Conservation (phyloP, 2,329 filamentous ascomycete species). For the Nigrospora oryzae region DNA sequence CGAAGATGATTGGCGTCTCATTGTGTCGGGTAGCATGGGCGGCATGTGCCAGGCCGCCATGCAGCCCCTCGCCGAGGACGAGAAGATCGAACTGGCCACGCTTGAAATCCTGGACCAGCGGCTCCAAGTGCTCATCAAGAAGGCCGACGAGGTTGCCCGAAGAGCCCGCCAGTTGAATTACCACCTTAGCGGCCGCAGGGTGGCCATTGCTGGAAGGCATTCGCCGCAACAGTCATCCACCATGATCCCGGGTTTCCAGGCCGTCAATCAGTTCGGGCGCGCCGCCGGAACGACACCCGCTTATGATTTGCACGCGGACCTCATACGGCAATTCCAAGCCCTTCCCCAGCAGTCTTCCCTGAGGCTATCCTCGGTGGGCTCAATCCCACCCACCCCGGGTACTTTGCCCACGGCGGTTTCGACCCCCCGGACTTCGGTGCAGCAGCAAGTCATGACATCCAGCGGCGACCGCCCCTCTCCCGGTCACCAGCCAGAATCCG, state of each 20-base stretch:
- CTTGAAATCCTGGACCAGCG: conserved; percentile 78
- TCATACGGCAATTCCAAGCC: conserved; percentile 44
- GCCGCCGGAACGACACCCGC: conserved; percentile 19
- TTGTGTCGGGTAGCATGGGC: conserved; percentile 74
- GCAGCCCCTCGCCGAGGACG: conserved; percentile 76
- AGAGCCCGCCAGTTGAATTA: conserved; percentile 71
- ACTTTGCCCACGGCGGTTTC: conserved; percentile 13
- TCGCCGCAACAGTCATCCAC: conserved; percentile 25
- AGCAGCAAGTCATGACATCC: conserved; percentile 14
- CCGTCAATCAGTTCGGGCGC: conserved; percentile 19
- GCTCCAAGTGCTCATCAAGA: conserved; percentile 66
- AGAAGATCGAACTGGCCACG: conserved; percentile 75
- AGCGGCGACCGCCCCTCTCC: conserved; percentile 18
- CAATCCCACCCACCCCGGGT: conserved; percentile 2
- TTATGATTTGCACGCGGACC: conserved; percentile 44
- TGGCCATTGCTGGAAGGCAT: conserved; percentile 61
- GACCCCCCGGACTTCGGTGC: conserved; percentile 18
- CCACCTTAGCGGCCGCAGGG: conserved; percentile 64
- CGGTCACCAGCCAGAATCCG: conserved; percentile 15
- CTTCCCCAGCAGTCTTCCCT: conserved; percentile 14
- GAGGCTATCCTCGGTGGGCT: conserved; percentile 17
- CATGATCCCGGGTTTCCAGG: conserved; percentile 26
- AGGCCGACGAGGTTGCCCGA: conserved; percentile 63
- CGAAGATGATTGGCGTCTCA: conserved; percentile 80
- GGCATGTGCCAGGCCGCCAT: conserved; percentile 64